A percentile compares a stretch with the other conserved stretches of the same genome.
phyloP scores from a whole-genome alignment of 2,329 filamentous ascomycete species.

The Didymella pinodella region DNA sequence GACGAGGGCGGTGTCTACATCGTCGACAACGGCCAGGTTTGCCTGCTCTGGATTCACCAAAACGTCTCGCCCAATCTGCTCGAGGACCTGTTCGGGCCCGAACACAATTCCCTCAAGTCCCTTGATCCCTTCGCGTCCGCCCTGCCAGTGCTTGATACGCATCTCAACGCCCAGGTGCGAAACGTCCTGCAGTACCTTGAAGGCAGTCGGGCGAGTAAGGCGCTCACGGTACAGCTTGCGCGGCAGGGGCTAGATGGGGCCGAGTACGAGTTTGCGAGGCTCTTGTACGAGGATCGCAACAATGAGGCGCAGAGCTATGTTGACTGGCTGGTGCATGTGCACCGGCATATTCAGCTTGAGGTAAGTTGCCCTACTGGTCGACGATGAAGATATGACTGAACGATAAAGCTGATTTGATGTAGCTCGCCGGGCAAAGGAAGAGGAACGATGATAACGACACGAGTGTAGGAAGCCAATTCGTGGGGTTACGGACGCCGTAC shows the following conservation, averaged over 20 bases:
- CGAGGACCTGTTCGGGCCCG: slow-evolving; percentile 86
- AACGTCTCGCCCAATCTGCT: slow-evolving; percentile 93
- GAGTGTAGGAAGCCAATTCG: slow-evolving; percentile 43
- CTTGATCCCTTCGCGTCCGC: slow-evolving; percentile 83
- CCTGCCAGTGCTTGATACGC: slow-evolving; percentile 85
- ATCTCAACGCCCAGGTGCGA: slow-evolving; percentile 91
- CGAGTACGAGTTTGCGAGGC: slow-evolving; percentile 93
- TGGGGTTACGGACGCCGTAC: slow-evolving; percentile 51
- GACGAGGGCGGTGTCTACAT: slow-evolving; percentile 94
- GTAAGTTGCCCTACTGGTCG: slow-evolving; percentile 38
- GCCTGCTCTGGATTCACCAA: slow-evolving; percentile 89
- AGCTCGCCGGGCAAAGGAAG: slow-evolving; percentile 72
- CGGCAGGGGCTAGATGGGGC: slow-evolving; percentile 92
- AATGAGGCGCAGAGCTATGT: slow-evolving; percentile 98
- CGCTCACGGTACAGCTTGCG: slow-evolving; percentile 86
- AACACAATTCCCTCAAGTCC: slow-evolving; percentile 71
- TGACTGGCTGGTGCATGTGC: slow-evolving; percentile 96
- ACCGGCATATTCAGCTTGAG: slow-evolving; percentile 91
- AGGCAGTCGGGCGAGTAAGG: slow-evolving; percentile 82
- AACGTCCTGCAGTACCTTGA: slow-evolving; percentile 91
- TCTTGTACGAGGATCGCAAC: slow-evolving; percentile 93
- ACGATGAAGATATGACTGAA: neutral
- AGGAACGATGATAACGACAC: slow-evolving; percentile 65
- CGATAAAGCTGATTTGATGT: slow-evolving; percentile 1
- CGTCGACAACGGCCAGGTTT: slow-evolving; percentile 92